Conservation (phyloP, 2,329 filamentous ascomycete genomes). For the Arthrinium puccinioides region DNA sequence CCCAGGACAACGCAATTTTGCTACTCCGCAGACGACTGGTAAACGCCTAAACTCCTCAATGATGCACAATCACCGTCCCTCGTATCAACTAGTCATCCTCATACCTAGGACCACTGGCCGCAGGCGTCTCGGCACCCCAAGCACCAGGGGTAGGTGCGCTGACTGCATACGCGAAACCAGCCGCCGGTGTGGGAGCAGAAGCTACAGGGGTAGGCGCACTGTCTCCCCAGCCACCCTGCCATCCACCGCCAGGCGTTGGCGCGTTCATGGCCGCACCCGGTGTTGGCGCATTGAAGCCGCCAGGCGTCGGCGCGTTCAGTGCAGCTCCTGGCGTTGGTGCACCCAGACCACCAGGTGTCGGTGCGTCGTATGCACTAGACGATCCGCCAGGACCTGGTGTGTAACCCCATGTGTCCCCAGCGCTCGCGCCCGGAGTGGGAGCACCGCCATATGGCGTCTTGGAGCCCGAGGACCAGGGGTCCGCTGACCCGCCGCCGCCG, state of each 20-base stretch:
- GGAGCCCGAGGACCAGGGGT: constrained; percentile 60
- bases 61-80: too few species aligned
- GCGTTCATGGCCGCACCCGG: constrained; percentile 59
- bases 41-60: too few species aligned
- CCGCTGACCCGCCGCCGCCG: constrained; percentile 31
- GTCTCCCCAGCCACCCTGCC: constrained; percentile 55
- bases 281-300: constrained; percentile 53
- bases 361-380: constrained; percentile 57
- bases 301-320: constrained; percentile 57
- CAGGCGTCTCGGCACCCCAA: constrained; percentile 23
- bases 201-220: constrained; percentile 60
- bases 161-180: constrained; percentile 38
- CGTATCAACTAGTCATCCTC: constrained; percentile 19
- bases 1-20: too few species aligned
- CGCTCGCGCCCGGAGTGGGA: constrained; percentile 50
- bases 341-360: constrained; percentile 52
- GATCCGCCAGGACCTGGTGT: constrained; percentile 41
- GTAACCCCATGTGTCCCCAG: constrained; percentile 54
- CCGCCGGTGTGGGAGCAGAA: constrained; percentile 63
- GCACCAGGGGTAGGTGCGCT: constrained; percentile 56
- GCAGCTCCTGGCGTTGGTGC: constrained; percentile 70
- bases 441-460: constrained; percentile 70
- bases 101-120: constrained; percentile 20
- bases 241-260: constrained; percentile 61
- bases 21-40: too few species aligned